Base-by-base conservation (phyloP, 2,329 filamentous ascomycete genomes). In the Aureobasidium zeae region DNA sequence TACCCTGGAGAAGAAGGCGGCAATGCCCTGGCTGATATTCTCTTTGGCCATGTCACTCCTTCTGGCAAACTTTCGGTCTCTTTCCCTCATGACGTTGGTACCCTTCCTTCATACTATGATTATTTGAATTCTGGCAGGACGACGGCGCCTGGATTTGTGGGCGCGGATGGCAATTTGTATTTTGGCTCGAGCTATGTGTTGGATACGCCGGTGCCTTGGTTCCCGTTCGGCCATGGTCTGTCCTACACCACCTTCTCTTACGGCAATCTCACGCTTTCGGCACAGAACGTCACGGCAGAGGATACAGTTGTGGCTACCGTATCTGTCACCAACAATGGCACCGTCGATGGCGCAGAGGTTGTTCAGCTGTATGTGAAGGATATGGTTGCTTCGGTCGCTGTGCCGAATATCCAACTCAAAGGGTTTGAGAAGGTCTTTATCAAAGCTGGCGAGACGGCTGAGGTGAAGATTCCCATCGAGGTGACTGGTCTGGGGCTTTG, bases 1-100 rank as follows among this genome's bases (percentile, higher is more conserved):
- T 86, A 86, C 53, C 79, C 79, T 5, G 79, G 77, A 0, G 79
- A 84, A 53, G 67, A 83, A 62, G 79, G 79, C 17, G 79, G 80
- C 0, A 65, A 77, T 47, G 79, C 79, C 1, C 68, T 83, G 1
- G 79, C 80, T 0, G 77, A 82, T 49, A 67, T 83, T 21, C 66
- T 83, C 2, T 80, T 77, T 52, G 80, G 80, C 19, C 66, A 75
- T 44, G 71, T 74, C 41, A 82, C 79, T 58, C 79, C 79, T 0
- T 78, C 73, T 1, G 80, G 80, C 28, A 80, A 76, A 57, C 70
- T 83, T 10, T 71, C 73, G 1, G 78, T 85, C 24, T 76, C 74
- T 9, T 79, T 86, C 56, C 81, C 81, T 0, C 71, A 75, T 47
- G 75, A 77, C 49, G 72, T 85, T 12, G 81, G 80, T 17, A 77